These are phyloP conservation scores for Colletotrichum tabaci DNA, from an alignment of 2,329 filamentous ascomycete species.

Conservation along the genomic window DNA sequence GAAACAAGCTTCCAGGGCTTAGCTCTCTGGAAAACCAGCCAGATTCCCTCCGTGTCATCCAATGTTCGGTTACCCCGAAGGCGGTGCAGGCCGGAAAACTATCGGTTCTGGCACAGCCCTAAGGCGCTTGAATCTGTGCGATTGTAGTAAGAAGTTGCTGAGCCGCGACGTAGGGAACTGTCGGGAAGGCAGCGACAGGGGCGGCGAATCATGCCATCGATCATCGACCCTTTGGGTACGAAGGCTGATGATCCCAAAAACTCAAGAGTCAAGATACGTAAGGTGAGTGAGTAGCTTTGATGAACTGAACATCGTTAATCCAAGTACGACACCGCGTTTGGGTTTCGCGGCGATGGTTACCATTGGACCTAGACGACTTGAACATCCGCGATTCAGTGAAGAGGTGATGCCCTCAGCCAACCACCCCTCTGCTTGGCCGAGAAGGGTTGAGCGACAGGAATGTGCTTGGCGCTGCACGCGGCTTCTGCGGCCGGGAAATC, in stretches of 20 bases:
- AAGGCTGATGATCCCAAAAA: background rate
- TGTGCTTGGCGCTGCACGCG: conserved; percentile 10
- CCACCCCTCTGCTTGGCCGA: conserved; percentile 7
- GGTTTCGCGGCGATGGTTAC: background rate
- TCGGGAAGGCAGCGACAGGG: background rate
- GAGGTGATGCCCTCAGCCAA: conserved; percentile 6
- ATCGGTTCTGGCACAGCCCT: conserved; percentile 12
- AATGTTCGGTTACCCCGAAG: conserved; percentile 10
- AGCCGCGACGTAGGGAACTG: background rate
- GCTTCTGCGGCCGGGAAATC: background rate
- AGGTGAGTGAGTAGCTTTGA: background rate
- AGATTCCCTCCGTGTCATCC: conserved; percentile 1
- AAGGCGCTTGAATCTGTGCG: background rate
- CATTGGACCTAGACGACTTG: background rate
- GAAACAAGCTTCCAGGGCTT: background rate
- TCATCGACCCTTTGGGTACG: background rate
- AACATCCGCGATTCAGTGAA: background rate
- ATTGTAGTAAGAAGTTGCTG: background rate
- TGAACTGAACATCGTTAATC: background rate
- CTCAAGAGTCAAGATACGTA: too few relatives aligned
- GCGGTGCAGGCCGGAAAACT: conserved; percentile 12
- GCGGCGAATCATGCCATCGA: background rate
- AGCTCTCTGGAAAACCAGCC: background rate
- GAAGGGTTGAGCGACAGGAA: conserved; percentile 16
- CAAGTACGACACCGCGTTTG: background rate